Evolutionary conservation across 352 stramenopile species (phyloP).

Genomic region (Elongisporangium undulatum): DNA sequence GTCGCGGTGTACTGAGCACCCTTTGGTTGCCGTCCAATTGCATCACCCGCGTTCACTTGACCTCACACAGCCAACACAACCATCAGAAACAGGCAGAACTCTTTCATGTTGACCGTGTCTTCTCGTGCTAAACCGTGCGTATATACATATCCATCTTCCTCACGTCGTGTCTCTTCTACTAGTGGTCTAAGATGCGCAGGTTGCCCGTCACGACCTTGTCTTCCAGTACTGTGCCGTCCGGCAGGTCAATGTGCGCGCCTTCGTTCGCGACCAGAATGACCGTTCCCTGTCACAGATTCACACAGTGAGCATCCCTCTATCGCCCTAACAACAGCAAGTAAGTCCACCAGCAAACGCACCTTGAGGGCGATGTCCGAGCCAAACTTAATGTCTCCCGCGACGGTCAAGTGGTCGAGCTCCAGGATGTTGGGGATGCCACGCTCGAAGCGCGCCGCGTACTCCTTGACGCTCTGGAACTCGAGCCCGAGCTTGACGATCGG

Average conservation of each 20-base stretch:
- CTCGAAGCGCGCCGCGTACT: conserved; percentile 86
- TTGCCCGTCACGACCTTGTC: conserved; percentile 95
- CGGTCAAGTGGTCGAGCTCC: conserved; percentile 92
- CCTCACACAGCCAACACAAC: not conserved
- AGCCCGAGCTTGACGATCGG: conserved; percentile 92
- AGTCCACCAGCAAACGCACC: conserved; percentile 24
- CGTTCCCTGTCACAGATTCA: conserved; percentile 64
- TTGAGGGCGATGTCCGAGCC: conserved; percentile 91
- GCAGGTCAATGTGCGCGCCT: conserved; percentile 91
- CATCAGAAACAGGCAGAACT: not conserved
- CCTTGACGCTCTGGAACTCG: conserved; percentile 87
- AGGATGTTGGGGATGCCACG: conserved; percentile 91
- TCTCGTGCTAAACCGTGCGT: not conserved
- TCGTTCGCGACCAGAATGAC: conserved; percentile 95
- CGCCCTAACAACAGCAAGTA: conserved; percentile 1
- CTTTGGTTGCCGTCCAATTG: not conserved
- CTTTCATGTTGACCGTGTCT: not conserved
- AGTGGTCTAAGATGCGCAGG: conserved; percentile 92
- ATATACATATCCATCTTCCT: conserved; percentile 1
- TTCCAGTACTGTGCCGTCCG: conserved; percentile 90
- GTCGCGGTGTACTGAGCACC: conserved; percentile 56
- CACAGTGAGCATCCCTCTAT: not conserved
- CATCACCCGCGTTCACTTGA: not conserved
- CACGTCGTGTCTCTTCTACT: conserved; percentile 9
- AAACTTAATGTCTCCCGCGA: conserved; percentile 92